phyloP scores from a whole-genome alignment of 2,329 filamentous ascomycete species.

The Penicillium sp. region DNA sequence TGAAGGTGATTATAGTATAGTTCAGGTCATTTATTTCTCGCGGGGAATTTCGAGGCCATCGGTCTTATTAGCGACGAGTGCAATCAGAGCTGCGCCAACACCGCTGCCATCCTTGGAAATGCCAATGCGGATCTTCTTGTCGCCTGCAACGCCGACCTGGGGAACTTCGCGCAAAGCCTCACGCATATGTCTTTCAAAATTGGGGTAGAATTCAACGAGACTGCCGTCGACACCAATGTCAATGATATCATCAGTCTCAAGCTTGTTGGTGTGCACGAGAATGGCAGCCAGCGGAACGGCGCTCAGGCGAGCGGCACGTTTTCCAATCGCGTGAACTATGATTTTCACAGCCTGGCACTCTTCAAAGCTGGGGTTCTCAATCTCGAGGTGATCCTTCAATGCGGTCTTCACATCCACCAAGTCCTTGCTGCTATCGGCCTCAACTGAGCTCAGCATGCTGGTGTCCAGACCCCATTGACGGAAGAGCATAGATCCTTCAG shows the following conservation, averaged over 20 bases:
- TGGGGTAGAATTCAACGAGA: slow-evolving; percentile 92
- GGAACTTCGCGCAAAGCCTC: slow-evolving; percentile 75
- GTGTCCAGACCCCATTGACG: slow-evolving; percentile 89
- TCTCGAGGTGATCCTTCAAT: slow-evolving; percentile 71
- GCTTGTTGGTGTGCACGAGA: slow-evolving; percentile 73
- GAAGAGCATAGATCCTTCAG: slow-evolving; percentile 64
- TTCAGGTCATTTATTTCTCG: slow-evolving; percentile 11
- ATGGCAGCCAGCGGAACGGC: slow-evolving; percentile 85
- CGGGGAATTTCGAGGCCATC: slow-evolving; percentile 15
- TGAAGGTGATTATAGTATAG: background rate
- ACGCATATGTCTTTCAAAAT: slow-evolving; percentile 83
- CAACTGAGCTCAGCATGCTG: slow-evolving; percentile 81
- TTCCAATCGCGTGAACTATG: slow-evolving; percentile 78
- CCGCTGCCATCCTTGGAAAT: slow-evolving; percentile 96
- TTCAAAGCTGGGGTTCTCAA: slow-evolving; percentile 73
- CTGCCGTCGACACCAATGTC: slow-evolving; percentile 95
- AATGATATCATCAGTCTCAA: slow-evolving; percentile 66
- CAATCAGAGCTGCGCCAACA: slow-evolving; percentile 93
- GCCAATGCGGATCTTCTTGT: slow-evolving; percentile 85
- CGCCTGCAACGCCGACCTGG: slow-evolving; percentile 72
- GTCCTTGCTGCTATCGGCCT: slow-evolving; percentile 72
- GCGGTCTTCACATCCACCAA: slow-evolving; percentile 72
- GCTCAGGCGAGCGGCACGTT: slow-evolving; percentile 80
- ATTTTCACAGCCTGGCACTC: slow-evolving; percentile 86
- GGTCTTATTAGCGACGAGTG: slow-evolving; percentile 70